Base-by-base conservation (phyloP, 306 rosid species). In the Cucumis sativus region DNA sequence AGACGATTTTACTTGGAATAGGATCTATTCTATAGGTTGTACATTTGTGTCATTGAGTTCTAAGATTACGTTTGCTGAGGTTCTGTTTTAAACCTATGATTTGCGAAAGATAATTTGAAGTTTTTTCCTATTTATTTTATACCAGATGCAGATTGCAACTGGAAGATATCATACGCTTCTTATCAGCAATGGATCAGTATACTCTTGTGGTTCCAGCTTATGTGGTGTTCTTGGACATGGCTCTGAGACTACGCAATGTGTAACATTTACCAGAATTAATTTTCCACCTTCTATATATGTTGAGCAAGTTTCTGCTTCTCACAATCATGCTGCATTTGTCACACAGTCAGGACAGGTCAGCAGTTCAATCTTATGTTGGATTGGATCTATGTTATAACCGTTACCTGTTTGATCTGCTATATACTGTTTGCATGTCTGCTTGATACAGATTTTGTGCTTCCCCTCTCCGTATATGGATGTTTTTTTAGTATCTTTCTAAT, bases 181-280 rank as follows among this genome's bases (percentile, higher is more conserved):
- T 77, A 90, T 90, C 86, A 83, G 88, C 73, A 89, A 89, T 65
- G 88, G 96, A 39, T 85, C 95, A 25, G 91, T 92, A 49, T 94
- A 94, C 80, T 89, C 98, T 14, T 91, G 97, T 68, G 98, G 96
- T 81, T 90, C 92, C 79, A 85, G 92, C 69, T 89, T 91, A 84
- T 91, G 91, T 78, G 97, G 98, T 58, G 93, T 90, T 79, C 97
- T 94, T 74, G 98, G 98, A 78, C 97, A 94, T 79, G 98, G 97
- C 23, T 78, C 89, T 40, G 92, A 89, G 84, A 86, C 93, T 63
- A 94, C 92, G 56, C 97, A 84, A 83, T 88, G 91, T 84, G 91
- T 88, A 57, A 78, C 95, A 28, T 85, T 94, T 78, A 90, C 93
- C 25, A 86, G 84, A 79, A 86, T 94, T 47, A 81, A 73, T 56